phyloP scores from a whole-genome alignment of 139 green algal species.

The Chlorella sorokiniana region DNA sequence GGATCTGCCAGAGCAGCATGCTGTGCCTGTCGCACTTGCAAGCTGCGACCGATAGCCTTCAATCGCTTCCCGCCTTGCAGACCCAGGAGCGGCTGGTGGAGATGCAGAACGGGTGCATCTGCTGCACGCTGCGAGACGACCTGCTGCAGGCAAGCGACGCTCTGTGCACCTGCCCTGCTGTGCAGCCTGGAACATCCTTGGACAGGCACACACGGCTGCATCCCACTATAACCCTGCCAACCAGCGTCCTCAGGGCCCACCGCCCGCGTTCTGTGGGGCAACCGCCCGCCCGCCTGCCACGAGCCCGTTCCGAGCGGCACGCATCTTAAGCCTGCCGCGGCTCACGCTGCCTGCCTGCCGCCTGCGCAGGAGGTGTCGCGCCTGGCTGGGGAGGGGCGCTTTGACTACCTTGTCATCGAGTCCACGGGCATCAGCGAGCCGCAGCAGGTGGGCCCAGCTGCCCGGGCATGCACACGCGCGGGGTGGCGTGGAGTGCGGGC shows the following conservation, averaged over 20 bases:
- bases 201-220: not conserved
- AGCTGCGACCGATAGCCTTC: not conserved
- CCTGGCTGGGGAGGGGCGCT: constrained; percentile 55
- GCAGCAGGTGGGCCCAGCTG: constrained; percentile 28
- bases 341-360: not conserved
- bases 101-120: constrained; percentile 86
- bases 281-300: too few species aligned
- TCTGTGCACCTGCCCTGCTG: not conserved
- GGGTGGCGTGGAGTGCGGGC: too few species aligned
- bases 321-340: not conserved
- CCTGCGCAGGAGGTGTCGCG: constrained; percentile 47
- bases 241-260: too few species aligned
- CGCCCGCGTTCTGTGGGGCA: too few species aligned
- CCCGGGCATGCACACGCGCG: too few species aligned
- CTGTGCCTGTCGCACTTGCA: too few species aligned
- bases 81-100: constrained; percentile 58
- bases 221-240: too few species aligned
- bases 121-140: constrained; percentile 81
- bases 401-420: constrained; percentile 85
- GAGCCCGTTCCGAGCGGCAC: too few species aligned
- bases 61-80: constrained; percentile 34
- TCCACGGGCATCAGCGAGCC: constrained; percentile 83
- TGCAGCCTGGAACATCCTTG: not conserved
- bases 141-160: constrained; percentile 59
- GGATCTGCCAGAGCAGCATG: too few species aligned